Evolutionary conservation across 2,329 filamentous ascomycete species (phyloP).

Genomic region (Phoma sp.): DNA sequence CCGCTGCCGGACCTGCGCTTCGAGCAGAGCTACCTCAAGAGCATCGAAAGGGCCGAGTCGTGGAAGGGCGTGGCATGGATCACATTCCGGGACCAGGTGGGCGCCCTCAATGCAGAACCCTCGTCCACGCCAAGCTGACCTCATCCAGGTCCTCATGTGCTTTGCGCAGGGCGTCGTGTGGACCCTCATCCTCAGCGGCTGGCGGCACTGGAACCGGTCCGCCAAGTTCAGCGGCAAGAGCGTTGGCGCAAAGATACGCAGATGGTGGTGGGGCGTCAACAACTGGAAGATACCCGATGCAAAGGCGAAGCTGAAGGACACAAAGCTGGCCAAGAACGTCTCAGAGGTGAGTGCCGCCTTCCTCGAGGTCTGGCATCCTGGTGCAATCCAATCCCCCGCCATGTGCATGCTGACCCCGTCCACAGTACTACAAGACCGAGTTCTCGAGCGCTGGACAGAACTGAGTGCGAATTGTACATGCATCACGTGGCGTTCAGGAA

Average conservation of each 20-base stretch:
- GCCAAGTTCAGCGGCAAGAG: slow-evolving; percentile 79
- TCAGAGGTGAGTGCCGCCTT: slow-evolving; percentile 48
- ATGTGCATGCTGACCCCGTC: slow-evolving; percentile 19
- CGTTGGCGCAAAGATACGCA: slow-evolving; percentile 76
- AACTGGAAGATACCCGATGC: slow-evolving; percentile 69
- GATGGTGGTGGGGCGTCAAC: slow-evolving; percentile 97
- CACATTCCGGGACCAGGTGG: slow-evolving; percentile 86
- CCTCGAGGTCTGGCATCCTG: slow-evolving; percentile 36
- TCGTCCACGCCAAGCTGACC: not conserved
- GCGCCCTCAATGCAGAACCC: slow-evolving; percentile 12
- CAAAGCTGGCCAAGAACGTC: slow-evolving; percentile 43
- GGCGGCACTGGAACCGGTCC: slow-evolving; percentile 87
- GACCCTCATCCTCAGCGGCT: slow-evolving; percentile 83
- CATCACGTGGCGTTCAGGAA: slow-evolving; percentile 23
- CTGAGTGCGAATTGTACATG: slow-evolving; percentile 13
- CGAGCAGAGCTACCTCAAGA: slow-evolving; percentile 96
- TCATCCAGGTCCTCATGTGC: slow-evolving; percentile 78
- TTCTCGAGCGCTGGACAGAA: slow-evolving; percentile 36
- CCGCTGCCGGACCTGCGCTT: slow-evolving; percentile 84
- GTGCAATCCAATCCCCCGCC: not conserved
- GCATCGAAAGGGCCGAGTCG: slow-evolving; percentile 79
- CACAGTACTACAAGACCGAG: slow-evolving; percentile 38
- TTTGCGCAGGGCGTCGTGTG: slow-evolving; percentile 88
- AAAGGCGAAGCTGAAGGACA: slow-evolving; percentile 32
- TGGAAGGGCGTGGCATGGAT: slow-evolving; percentile 84